Evolutionary conservation across 371 early-diverging fungal genomes (phyloP).

Genomic region (Apophysomyces variabilis): DNA sequence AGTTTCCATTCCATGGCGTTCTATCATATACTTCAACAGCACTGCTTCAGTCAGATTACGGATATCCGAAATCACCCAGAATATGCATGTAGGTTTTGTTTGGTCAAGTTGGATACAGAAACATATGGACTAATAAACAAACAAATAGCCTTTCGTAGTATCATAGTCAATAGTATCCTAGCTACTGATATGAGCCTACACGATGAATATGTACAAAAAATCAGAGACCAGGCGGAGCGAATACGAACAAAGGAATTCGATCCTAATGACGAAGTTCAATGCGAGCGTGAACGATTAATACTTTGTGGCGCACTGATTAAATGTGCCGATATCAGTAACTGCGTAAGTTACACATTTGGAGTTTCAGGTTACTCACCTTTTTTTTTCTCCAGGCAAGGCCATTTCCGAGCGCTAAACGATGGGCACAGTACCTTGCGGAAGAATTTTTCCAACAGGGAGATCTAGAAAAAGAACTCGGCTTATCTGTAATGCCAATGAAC

Average conservation of each 20-base stretch:
- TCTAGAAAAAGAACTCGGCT: constrained; percentile 66
- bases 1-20: constrained; percentile 13
- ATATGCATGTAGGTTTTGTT: constrained; percentile 33
- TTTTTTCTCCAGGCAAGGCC: constrained; percentile 54
- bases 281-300: constrained; percentile 41
- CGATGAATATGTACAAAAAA: constrained; percentile 75
- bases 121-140: constrained; percentile 16
- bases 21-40: constrained; percentile 32
- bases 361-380: background rate
- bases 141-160: constrained; percentile 64
- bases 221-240: constrained; percentile 62
- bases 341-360: constrained; percentile 42
- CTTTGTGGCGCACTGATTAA: constrained; percentile 80
- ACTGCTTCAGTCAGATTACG: constrained; percentile 60
- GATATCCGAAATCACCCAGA: constrained; percentile 36
- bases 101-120: constrained; percentile 8
- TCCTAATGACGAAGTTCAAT: constrained; percentile 19
- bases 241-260: constrained; percentile 32
- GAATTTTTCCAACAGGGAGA: constrained; percentile 74
- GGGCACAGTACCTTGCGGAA: constrained; percentile 63
- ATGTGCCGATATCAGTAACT: constrained; percentile 87
- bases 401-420: constrained; percentile 61
- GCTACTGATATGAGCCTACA: constrained; percentile 89
- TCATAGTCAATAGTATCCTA: constrained; percentile 75
- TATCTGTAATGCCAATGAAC: constrained; percentile 46